These are phyloP conservation scores for Phytophthora sp. DNA, from an alignment of 352 stramenopile species.

Conservation along the genomic window DNA sequence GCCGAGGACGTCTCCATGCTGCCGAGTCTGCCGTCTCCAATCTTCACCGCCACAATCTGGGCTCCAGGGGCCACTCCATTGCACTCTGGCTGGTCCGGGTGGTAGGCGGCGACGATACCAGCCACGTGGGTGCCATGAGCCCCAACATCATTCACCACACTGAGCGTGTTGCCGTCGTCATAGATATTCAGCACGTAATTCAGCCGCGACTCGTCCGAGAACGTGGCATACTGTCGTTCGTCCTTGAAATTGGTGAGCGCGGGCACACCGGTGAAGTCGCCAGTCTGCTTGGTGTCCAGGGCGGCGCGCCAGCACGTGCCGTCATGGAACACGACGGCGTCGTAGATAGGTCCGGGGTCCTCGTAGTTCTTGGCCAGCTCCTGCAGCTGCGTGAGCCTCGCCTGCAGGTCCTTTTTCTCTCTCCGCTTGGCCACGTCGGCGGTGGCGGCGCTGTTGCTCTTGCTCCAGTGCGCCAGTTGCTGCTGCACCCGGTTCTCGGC, in stretches of 20 bases:
- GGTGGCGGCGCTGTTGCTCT: conserved; percentile 73
- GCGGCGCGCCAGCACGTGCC: conserved; percentile 76
- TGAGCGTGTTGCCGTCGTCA: conserved; percentile 92
- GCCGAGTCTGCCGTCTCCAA: conserved; percentile 93
- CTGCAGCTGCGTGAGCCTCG: conserved; percentile 70
- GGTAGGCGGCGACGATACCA: conserved; percentile 93
- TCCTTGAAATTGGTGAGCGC: conserved; percentile 82
- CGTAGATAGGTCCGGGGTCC: conserved; percentile 93
- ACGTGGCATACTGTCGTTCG: conserved; percentile 84
- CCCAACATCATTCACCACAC: conserved; percentile 93
- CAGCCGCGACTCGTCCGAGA: conserved; percentile 91
- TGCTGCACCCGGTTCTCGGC: conserved; percentile 73
- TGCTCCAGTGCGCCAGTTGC: conserved; percentile 61
- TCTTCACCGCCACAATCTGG: conserved; percentile 95
- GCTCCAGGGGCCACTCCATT: conserved; percentile 94
- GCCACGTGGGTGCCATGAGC: conserved; percentile 97
- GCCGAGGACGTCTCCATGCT: conserved; percentile 95
- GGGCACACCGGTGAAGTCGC: conserved; percentile 76
- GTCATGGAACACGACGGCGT: conserved; percentile 93
- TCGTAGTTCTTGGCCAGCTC: conserved; percentile 79
- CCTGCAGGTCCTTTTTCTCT: conserved; percentile 86
- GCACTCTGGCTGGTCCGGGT: conserved; percentile 84
- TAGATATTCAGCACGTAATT: conserved; percentile 97
- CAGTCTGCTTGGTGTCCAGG: conserved; percentile 85
- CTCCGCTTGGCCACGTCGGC: conserved; percentile 50